Evolutionary conservation across 2,329 filamentous ascomycete species (phyloP), one percentile per base, ranked within the genome.

Genomic region (Furcasterigmium sp.): DNA sequence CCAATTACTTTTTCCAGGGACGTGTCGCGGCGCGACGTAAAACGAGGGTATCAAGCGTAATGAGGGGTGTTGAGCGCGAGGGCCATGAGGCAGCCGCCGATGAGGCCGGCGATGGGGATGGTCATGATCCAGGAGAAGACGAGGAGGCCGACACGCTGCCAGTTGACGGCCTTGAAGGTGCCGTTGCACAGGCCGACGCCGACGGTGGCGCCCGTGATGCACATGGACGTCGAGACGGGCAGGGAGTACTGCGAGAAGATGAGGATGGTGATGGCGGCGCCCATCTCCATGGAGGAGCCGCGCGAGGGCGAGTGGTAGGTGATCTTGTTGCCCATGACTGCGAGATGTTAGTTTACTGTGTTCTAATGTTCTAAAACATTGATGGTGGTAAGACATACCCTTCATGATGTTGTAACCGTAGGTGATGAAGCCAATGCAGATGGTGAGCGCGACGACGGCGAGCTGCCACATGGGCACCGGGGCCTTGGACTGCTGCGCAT

Each of bases 351-450:
- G n/a, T 44, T 56, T 47, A 57, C 37, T 29, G 29, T 25, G 42
- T 52, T 46, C 54, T 26, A 26, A 26, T 49, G 14, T 41, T 36
- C n/a, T 37, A 15, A 7, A 21, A 21, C 4, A n/a, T 14, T 26
- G 5, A 17, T 11, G 17, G 2, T 14, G n/a, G 8, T 7, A 10
- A 2, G 17, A 51, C 73, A 62, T 65, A 80, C 77, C 80, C 69
- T 86, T 87, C 84, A 89, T 89, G 67, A 89, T 89, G 70, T 89
- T 88, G 70, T 88, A 89, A 9, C 85, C 85, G 55, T 88, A 89
- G 13, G 84, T 88, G 57, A 82, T 71, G 45, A 89, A 72, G 52
- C 85, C 85, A 34, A 82, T 49, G 37, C 75, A 86, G 57, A 88
- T 82, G 30, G 71, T 78, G 2, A 70, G 60, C 20, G 80, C 73